A percentile compares a stretch with the other conserved stretches of the same genome.
Evolutionary conservation across 345 rosid genomes (phyloP).

Genomic region (Eucalyptus erythrocorys): DNA sequence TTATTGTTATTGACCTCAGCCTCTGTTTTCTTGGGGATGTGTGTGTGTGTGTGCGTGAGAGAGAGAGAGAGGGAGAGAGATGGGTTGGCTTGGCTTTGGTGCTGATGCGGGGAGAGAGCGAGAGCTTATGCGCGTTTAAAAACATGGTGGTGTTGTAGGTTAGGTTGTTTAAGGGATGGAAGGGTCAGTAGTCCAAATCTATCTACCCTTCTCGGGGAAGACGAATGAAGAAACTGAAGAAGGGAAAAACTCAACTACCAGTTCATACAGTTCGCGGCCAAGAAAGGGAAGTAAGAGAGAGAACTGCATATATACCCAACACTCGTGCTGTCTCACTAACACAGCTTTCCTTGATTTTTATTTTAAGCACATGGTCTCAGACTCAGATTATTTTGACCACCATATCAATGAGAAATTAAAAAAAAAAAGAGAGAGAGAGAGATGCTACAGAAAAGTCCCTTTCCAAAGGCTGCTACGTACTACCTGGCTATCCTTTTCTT

Average conservation of each 20-base stretch:
- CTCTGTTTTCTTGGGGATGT: not conserved
- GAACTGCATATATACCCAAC: not conserved
- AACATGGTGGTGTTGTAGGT: not conserved
- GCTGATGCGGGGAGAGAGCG: not conserved
- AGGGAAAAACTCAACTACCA: not conserved
- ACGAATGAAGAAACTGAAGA: not conserved
- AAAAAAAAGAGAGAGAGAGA: not conserved
- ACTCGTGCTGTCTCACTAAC: not conserved
- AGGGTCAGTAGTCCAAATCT: not conserved
- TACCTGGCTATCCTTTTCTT: not conserved
- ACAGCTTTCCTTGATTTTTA: not conserved
- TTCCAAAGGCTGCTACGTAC: not conserved
- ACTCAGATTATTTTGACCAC: not conserved
- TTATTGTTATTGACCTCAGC: not conserved
- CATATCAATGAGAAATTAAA: not conserved
- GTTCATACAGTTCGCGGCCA: not conserved
- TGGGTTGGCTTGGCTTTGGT: not conserved
- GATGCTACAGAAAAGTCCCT: not conserved
- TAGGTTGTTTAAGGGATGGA: not conserved
- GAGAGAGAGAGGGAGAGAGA: not conserved
- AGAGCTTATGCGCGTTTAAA: not conserved
- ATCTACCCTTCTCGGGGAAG: conserved; percentile 29
- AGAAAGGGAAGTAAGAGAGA: not conserved
- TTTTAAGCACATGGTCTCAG: not conserved
- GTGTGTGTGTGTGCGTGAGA: not conserved